Conservation (phyloP, 169 alveolate genomes). For the Plasmodium chabaudi region DNA sequence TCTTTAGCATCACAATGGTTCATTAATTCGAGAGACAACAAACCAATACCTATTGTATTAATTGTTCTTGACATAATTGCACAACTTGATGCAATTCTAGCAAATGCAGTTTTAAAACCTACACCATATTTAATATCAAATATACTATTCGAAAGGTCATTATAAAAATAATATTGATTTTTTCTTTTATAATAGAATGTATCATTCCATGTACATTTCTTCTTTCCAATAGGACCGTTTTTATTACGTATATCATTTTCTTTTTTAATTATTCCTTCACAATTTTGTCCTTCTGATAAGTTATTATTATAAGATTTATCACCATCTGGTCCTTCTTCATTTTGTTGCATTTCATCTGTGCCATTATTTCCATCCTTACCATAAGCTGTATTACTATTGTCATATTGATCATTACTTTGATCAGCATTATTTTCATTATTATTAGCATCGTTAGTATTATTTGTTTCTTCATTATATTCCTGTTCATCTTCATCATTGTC, state of each 20-base stretch:
- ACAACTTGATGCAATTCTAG: constrained; percentile 89
- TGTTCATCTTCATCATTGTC: neutral
- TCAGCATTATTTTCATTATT: constrained; percentile 8
- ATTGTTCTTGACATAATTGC: constrained; percentile 91
- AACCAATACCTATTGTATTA: constrained; percentile 90
- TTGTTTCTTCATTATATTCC: neutral
- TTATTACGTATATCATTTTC: neutral
- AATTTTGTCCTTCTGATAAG: neutral
- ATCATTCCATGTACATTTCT: constrained; percentile 21
- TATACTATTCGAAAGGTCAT: constrained; percentile 59
- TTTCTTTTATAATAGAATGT: constrained; percentile 30
- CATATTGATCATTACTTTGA: neutral
- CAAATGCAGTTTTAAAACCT: constrained; percentile 92
- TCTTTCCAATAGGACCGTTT: neutral
- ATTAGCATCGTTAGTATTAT: neutral
- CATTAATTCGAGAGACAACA: constrained; percentile 89
- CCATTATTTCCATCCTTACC: neutral
- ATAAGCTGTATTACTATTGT: neutral
- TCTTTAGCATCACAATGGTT: constrained; percentile 86
- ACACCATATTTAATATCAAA: constrained; percentile 84
- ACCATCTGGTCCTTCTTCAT: neutral
- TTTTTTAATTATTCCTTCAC: neutral
- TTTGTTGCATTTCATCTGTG: neutral
- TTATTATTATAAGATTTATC: neutral
- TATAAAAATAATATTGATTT: constrained; percentile 60